Conservation (phyloP, 768 basidiomycete species). For the Lyophyllum semitale region DNA sequence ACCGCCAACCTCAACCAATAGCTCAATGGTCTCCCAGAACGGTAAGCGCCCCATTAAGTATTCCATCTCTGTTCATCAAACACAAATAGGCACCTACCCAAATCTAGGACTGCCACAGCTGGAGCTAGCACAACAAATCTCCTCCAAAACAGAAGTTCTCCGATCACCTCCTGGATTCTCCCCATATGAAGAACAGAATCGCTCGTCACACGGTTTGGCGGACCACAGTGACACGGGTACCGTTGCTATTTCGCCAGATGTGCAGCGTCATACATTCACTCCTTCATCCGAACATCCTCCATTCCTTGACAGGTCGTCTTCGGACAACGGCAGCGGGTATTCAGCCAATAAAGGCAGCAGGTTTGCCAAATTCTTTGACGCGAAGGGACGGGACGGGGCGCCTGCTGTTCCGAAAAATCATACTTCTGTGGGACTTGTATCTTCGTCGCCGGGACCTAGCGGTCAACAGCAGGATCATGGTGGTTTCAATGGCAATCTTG, state of each 20-base stretch:
- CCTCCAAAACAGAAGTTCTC: constrained; percentile 27
- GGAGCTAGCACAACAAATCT: constrained; percentile 20
- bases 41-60: constrained; percentile 19
- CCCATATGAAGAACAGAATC: constrained; percentile 56
- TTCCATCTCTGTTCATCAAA: neutral
- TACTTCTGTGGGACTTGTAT: constrained; percentile 36
- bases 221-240: constrained; percentile 21
- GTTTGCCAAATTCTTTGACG: constrained; percentile 86
- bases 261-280: constrained; percentile 20
- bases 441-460: constrained; percentile 45
- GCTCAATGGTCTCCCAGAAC: constrained; percentile 20
- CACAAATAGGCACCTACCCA: neutral
- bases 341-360: constrained; percentile 73
- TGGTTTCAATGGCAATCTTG: constrained; percentile 30
- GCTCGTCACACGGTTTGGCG: constrained; percentile 24
- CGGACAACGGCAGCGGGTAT: constrained; percentile 43
- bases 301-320: constrained; percentile 11
- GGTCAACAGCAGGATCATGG: constrained; percentile 49
- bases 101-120: constrained; percentile 12
- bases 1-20: constrained; percentile 18
- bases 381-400: constrained; percentile 54
- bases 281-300: constrained; percentile 14
- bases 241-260: constrained; percentile 8
- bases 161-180: constrained; percentile 45
- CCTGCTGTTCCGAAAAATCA: constrained; percentile 37